phyloP scores from a whole-genome alignment of 2,329 filamentous ascomycete genomes.

The Sporothrix phasma region DNA sequence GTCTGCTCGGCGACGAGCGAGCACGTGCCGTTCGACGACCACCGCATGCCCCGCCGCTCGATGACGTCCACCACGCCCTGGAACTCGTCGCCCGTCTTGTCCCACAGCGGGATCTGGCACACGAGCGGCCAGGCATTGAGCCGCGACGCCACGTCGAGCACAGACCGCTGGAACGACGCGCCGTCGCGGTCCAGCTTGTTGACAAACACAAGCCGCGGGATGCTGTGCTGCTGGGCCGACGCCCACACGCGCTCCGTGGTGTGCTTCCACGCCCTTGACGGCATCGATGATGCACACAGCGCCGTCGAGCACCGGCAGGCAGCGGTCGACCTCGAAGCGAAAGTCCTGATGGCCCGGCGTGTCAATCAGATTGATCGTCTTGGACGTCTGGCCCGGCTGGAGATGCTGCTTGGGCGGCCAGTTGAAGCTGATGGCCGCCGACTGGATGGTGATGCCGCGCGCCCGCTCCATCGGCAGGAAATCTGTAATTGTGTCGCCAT shows the following conservation, averaged over 20 bases:
- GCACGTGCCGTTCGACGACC: constrained; percentile 36
- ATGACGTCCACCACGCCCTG: constrained; percentile 79
- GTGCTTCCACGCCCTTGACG: constrained; percentile 64
- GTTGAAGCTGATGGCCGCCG: constrained; percentile 86
- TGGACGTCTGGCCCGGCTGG: constrained; percentile 32
- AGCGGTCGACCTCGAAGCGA: constrained; percentile 89
- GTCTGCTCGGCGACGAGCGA: constrained; percentile 23
- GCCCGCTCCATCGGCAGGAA: constrained; percentile 88
- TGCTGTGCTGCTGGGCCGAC: constrained; percentile 75
- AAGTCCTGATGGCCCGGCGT: constrained; percentile 97
- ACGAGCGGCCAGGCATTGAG: constrained; percentile 79
- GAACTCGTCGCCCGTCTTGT: constrained; percentile 63
- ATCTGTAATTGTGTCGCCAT: constrained; percentile 94
- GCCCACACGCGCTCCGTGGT: constrained; percentile 95
- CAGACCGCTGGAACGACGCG: constrained; percentile 71
- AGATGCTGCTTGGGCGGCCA: constrained; percentile 55
- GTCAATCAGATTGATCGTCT: constrained; percentile 86
- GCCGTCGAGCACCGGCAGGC: constrained; percentile 41
- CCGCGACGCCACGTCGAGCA: constrained; percentile 73
- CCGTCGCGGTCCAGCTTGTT: constrained; percentile 82
- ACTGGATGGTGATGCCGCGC: constrained; percentile 94
- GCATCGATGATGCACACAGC: constrained; percentile 30
- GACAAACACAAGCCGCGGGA: constrained; percentile 72
- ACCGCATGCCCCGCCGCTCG: constrained; percentile 62
- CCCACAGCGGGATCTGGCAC: constrained; percentile 94